Conservation (phyloP, 495 filamentous ascomycete species). For the Schizothecium vesticola region DNA sequence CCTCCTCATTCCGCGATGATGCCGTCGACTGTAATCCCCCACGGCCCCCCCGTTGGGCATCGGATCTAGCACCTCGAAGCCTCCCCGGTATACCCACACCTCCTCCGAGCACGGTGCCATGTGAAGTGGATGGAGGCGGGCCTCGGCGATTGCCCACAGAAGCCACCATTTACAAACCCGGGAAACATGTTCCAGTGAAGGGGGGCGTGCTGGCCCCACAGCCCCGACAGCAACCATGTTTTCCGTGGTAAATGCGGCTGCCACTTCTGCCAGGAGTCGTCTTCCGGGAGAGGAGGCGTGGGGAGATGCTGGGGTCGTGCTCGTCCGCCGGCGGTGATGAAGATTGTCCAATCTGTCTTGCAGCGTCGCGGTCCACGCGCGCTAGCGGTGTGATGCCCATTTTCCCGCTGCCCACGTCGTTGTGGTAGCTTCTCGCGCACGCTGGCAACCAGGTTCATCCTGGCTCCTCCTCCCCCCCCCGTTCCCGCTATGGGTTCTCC, state of each 20-base stretch:
- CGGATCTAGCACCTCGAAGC: not conserved
- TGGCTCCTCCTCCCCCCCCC: not conserved
- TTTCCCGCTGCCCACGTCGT: not conserved
- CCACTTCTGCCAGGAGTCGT: not conserved
- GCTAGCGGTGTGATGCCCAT: not conserved
- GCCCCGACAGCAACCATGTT: not conserved
- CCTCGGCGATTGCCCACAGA: not conserved
- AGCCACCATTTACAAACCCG: not conserved
- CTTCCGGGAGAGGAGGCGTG: not conserved
- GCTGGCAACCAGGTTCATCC: not conserved
- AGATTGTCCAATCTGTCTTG: not conserved
- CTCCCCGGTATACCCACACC: not conserved
- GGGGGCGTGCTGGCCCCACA: not conserved
- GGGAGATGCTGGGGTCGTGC: not conserved
- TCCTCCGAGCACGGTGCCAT: not conserved
- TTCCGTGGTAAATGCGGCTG: not conserved
- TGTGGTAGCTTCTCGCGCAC: not conserved
- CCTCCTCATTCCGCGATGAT: not conserved
- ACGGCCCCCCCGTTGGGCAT: not conserved
- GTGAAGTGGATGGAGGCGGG: not conserved
- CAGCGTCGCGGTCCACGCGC: not conserved
- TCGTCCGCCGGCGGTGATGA: not conserved
- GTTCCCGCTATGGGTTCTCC: not conserved
- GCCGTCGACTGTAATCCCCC: not conserved
- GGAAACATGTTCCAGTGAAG: not conserved